These are phyloP conservation scores for Colletotrichum sp. DNA, from an alignment of 2,329 filamentous ascomycete species.

Conservation along the genomic window DNA sequence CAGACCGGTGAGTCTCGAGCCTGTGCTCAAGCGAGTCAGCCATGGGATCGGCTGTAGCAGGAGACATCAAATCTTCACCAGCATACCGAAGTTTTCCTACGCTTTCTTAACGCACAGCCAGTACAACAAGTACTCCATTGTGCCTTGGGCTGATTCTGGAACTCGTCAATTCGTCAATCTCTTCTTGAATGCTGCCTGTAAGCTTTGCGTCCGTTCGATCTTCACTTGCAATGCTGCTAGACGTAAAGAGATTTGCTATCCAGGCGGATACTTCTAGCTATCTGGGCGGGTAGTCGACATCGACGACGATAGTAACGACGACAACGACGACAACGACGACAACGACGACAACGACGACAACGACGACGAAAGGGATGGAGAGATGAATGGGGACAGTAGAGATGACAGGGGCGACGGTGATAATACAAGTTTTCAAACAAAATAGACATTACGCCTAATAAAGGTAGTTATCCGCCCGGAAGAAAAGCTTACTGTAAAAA, in stretches of 20 bases:
- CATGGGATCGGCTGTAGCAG: accelerated
- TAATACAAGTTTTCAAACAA: no score
- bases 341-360: not conserved
- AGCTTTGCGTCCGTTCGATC: not conserved
- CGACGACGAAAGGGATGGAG: not conserved
- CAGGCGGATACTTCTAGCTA: no score
- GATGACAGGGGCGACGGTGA: no score
- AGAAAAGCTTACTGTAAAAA: no score
- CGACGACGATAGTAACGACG: not conserved
- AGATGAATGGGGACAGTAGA: no score
- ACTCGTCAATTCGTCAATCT: not conserved
- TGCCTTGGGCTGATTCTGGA: not conserved
- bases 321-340: accelerated
- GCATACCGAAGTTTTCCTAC: not conserved
- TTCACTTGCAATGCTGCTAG: not conserved
- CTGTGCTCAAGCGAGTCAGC: not conserved
- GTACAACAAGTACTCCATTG: accelerated
- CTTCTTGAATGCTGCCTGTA: not conserved
- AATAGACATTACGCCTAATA: not conserved
- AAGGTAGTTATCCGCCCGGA: not conserved
- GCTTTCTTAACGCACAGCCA: not conserved
- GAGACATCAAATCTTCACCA: not conserved
- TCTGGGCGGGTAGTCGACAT: not conserved
- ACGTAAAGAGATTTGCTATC: not conserved
- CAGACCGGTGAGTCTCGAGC: not conserved